Evolutionary conservation across 106 monocot species (phyloP).

Genomic region (Amphibolis antarctica): DNA sequence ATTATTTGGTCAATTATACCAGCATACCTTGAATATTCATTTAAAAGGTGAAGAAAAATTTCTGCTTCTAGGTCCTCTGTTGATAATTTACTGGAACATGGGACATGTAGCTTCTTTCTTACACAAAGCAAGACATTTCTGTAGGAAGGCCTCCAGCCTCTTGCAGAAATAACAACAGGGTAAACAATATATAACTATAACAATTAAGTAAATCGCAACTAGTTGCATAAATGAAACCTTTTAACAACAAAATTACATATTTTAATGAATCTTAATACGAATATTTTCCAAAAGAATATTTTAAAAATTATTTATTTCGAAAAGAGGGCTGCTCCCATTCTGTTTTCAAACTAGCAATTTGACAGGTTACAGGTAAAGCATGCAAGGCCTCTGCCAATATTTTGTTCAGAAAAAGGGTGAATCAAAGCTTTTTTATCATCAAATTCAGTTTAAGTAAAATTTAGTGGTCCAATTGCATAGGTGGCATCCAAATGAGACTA

Average conservation of each 20-base stretch:
- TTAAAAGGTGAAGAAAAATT: constrained; percentile 80
- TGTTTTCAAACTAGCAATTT: no score
- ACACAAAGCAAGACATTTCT: constrained; percentile 79
- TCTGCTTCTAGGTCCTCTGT: constrained; percentile 92
- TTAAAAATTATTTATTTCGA: no score
- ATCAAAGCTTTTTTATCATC: no score
- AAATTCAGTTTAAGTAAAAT: no score
- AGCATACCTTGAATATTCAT: constrained; percentile 84
- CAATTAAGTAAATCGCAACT: background rate
- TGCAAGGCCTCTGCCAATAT: no score
- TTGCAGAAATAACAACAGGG: constrained; percentile 20
- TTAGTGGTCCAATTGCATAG: no score
- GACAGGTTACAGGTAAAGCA: no score
- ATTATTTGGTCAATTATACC: no score
- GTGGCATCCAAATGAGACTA: no score
- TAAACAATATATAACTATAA: background rate
- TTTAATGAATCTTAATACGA: background rate
- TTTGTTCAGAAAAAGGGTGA: no score
- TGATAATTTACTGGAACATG: constrained; percentile 69
- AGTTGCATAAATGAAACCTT: background rate
- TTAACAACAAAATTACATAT: background rate
- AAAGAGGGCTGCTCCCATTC: no score
- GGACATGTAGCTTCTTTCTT: constrained; percentile 53
- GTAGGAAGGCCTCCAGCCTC: constrained; percentile 94
- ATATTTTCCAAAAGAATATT: background rate